These are phyloP conservation scores for Ormosia emarginata DNA, from an alignment of 306 rosid genomes.

Conservation along the genomic window DNA sequence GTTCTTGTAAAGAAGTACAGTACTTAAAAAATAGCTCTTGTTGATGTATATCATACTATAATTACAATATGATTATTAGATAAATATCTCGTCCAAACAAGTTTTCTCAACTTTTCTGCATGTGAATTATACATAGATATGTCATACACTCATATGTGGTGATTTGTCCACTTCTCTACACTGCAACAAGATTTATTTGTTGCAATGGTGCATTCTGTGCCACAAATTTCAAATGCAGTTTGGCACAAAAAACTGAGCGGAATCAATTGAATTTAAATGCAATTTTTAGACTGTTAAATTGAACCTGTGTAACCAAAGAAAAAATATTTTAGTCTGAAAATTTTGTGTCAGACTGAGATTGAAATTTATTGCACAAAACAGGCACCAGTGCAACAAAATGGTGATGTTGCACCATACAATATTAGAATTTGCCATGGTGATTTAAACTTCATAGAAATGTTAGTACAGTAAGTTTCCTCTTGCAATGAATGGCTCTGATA, in stretches of 20 bases:
- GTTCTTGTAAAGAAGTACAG: slow-evolving; percentile 8
- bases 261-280: not conserved
- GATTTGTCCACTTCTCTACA: not conserved
- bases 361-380: too few species aligned
- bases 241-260: not conserved
- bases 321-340: too few species aligned
- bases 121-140: not conserved
- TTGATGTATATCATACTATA: not conserved
- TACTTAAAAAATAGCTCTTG: not conserved
- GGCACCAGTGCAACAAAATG: not conserved
- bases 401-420: not conserved
- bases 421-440: not conserved
- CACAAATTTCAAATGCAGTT: slow-evolving; percentile 2
- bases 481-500: not conserved
- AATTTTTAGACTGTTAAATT: not conserved
- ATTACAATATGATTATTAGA: not conserved
- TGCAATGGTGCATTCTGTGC: not conserved
- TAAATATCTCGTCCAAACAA: not conserved
- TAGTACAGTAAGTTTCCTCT: not conserved
- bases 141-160: not conserved
- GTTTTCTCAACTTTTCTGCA: not conserved
- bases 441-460: not conserved
- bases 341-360: too few species aligned
- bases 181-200: not conserved
- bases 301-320: not conserved